A percentile compares a stretch with the other conserved stretches of the same genome.
These are phyloP conservation scores for Lasiosphaeria hispida DNA, from an alignment of 495 filamentous ascomycete species.

Conservation along the genomic window DNA sequence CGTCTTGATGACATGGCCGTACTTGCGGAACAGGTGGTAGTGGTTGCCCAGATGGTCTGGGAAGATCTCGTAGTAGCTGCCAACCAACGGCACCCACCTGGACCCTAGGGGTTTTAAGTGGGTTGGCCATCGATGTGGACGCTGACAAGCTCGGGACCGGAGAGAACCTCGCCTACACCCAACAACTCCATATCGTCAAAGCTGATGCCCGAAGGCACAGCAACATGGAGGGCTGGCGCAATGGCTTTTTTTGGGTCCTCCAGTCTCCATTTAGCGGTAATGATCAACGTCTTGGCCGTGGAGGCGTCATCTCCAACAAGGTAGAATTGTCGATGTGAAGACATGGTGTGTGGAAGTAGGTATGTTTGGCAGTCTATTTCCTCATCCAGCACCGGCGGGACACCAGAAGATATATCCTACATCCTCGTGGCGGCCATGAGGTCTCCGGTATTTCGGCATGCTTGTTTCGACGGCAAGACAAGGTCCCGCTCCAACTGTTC, in stretches of 20 bases:
- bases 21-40: slow-evolving; percentile 51
- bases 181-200: slow-evolving; percentile 34
- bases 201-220: slow-evolving; percentile 39
- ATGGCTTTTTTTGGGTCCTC: slow-evolving; percentile 28
- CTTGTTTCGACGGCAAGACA: not conserved
- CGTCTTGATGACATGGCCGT: slow-evolving; percentile 55
- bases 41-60: slow-evolving; percentile 60
- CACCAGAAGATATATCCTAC: too few relatives aligned
- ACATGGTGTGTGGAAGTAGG: slow-evolving; percentile 11
- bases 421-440: too few relatives aligned
- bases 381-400: too few relatives aligned
- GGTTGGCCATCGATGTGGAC: slow-evolving; percentile 45
- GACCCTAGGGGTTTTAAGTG: slow-evolving; percentile 45
- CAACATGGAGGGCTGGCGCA: slow-evolving; percentile 42
- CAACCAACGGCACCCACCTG: slow-evolving; percentile 48
- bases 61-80: slow-evolving; percentile 55
- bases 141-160: slow-evolving; percentile 32
- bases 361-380: not conserved
- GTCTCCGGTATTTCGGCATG: not conserved
- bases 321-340: slow-evolving; percentile 42
- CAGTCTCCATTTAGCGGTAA: slow-evolving; percentile 29
- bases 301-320: slow-evolving; percentile 42
- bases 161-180: slow-evolving; percentile 31
- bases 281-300: slow-evolving; percentile 38
- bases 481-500: too few relatives aligned